Evolutionary conservation across 202 grass and related monocot genomes (phyloP).

Genomic region (Dendrocalamus latiflorus): DNA sequence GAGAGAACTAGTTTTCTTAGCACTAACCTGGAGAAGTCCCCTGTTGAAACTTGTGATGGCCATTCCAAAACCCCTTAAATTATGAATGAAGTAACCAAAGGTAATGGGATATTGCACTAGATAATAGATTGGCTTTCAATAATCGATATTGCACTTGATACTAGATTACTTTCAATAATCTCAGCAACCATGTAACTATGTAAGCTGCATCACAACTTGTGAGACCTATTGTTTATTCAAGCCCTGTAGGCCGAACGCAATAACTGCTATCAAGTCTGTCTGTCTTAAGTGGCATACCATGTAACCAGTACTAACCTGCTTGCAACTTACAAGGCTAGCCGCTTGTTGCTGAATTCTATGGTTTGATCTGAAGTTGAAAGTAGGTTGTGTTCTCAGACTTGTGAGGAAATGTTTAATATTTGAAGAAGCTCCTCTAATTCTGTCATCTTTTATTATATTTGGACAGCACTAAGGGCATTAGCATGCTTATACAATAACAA

Average conservation of each 20-base stretch:
- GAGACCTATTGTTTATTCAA: background rate
- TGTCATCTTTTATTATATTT: background rate
- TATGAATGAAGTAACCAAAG: background rate
- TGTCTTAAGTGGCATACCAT: background rate
- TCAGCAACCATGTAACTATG: background rate
- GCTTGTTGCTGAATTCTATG: background rate
- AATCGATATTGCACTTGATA: background rate
- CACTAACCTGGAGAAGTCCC: background rate
- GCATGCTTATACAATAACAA: background rate
- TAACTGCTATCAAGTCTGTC: background rate
- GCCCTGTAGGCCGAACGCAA: background rate
- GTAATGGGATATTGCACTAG: background rate
- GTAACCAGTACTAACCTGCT: background rate
- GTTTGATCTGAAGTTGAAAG: conserved; percentile 10
- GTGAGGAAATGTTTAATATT: background rate
- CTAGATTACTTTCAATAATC: background rate
- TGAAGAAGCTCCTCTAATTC: background rate
- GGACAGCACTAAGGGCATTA: background rate
- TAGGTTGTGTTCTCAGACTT: background rate
- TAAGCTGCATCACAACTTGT: background rate
- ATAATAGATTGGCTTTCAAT: background rate
- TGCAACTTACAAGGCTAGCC: background rate
- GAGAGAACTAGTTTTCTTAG: background rate
- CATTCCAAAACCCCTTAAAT: background rate
- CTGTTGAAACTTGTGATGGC: background rate